Base-by-base conservation (phyloP, 2,329 filamentous ascomycete genomes). In the Microcyclospora pomicola region DNA sequence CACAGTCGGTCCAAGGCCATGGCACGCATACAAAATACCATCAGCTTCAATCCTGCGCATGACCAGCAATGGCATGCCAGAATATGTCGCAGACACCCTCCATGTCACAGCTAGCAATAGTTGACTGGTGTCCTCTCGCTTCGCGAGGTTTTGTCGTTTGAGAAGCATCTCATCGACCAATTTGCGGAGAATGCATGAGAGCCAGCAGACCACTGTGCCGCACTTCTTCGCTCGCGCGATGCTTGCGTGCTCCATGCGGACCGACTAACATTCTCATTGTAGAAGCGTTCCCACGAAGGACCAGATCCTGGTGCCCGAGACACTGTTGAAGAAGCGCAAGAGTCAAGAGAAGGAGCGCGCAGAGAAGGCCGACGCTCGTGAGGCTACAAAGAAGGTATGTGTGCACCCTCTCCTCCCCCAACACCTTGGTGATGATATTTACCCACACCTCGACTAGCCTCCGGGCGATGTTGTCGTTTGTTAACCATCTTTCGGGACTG, bases 401-500 rank as follows among this genome's bases (percentile, higher is more conserved):
- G 38, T 31, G 43, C 44, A 37, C 37, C 37, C 32, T 29, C 37
- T 43, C 43, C 40, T 40, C 34, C 33, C 42, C 43, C 43, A 40
- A 43, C 35, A 42, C 47, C 55, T 53, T 62, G 62, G 72, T 96
- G 88, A 96, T 96, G 85, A 82, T 82, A 75, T 79, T 77, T 74
- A 83, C 72, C 73, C 72, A 75, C 67, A 49, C 42, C 68, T 81
- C 84, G 83, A 88, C 88, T 96, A 98, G 91, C 82, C 69, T 64
- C 49, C 53, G 58, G 67, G 83, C 91, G 64, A 93, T 98, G 91
- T 73, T 93, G 88, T 95, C 86, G 84, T 74, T 74, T 73, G 75
- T 85, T 79, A 84, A 92, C 84, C 85, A 93, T 93, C 86, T 94
- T 94, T 94, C 86, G 86, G 88, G 86, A 84, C 86, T 95, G 91